phyloP scores from a whole-genome alignment of 2,329 filamentous ascomycete genomes.

The Aspergillus fructus region DNA sequence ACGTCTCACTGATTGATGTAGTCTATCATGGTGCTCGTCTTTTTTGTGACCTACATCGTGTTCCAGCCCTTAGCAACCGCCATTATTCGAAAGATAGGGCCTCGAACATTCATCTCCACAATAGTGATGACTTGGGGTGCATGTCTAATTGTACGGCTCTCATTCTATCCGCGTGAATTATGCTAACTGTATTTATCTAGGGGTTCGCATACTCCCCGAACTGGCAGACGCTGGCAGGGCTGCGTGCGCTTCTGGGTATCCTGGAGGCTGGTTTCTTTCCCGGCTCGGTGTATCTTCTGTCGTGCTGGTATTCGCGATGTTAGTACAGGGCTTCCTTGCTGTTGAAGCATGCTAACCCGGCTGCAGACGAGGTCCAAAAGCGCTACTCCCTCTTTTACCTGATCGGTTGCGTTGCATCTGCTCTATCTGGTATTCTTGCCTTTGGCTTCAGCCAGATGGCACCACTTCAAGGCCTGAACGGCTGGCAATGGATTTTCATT shows the following conservation, averaged over 20 bases:
- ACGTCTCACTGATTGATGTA: background rate
- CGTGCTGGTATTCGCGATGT: conserved; percentile 65
- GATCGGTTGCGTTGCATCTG: conserved; percentile 49
- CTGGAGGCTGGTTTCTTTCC: conserved; percentile 62
- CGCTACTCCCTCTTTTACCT: conserved; percentile 50
- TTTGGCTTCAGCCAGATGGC: conserved; percentile 43
- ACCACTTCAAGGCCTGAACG: conserved; percentile 44
- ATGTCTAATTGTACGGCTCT: conserved; percentile 25
- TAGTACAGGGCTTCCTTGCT: background rate
- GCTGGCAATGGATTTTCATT: conserved; percentile 59
- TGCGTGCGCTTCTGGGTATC: conserved; percentile 27
- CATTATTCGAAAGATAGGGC: conserved; percentile 31
- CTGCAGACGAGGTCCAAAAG: conserved; percentile 31
- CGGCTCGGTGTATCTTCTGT: conserved; percentile 68
- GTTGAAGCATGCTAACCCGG: background rate
- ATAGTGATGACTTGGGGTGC: conserved; percentile 32
- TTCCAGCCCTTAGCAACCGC: conserved; percentile 32
- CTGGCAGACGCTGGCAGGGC: conserved; percentile 26
- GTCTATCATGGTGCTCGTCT: conserved; percentile 33
- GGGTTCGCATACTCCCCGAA: conserved; percentile 31
- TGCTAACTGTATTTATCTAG: background rate
- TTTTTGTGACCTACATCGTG: conserved; percentile 33
- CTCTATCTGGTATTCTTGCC: conserved; percentile 49
- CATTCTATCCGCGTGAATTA: background rate
- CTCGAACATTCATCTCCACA: conserved; percentile 25